phyloP scores from a whole-genome alignment of 176 grass and related monocot species.

The Oryza officinalis region DNA sequence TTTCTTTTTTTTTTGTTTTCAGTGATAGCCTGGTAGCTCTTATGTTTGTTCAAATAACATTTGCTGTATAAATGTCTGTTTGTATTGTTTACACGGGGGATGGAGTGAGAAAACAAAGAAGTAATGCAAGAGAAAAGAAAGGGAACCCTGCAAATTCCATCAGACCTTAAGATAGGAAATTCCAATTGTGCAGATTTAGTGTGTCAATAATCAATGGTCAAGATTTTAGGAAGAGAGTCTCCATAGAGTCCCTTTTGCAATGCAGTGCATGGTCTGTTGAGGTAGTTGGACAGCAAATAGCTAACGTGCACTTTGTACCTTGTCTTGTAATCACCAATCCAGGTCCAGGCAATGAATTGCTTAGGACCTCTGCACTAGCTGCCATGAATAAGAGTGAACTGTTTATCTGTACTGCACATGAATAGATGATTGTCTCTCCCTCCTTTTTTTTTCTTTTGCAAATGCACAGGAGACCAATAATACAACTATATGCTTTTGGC shows the following conservation, averaged over 20 bases:
- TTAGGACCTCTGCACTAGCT: not conserved
- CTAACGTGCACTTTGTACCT: not conserved
- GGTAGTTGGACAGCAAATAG: not conserved
- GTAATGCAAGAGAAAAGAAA: not conserved
- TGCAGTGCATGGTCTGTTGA: not conserved
- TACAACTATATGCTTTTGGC: not conserved
- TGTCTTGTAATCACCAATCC: not conserved
- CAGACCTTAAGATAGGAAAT: not conserved
- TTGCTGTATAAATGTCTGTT: slow-evolving; percentile 1
- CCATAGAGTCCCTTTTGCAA: not conserved
- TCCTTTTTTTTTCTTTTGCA: not conserved
- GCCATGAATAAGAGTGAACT: not conserved
- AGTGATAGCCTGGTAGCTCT: not conserved
- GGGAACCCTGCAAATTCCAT: not conserved
- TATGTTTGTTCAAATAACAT: not conserved
- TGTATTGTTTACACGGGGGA: slow-evolving; percentile 18
- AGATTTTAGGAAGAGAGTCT: not conserved
- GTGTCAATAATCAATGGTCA: not conserved
- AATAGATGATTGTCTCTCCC: not conserved
- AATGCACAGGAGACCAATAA: not conserved
- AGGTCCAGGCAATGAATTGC: not conserved
- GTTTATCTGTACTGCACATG: not conserved
- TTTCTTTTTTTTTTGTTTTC: not conserved
- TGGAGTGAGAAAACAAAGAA: not conserved
- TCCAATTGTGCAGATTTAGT: not conserved